Evolutionary conservation across 352 stramenopile genomes (phyloP), one percentile per base, ranked within the genome.

Genomic region (Phytophthora ohioensis): DNA sequence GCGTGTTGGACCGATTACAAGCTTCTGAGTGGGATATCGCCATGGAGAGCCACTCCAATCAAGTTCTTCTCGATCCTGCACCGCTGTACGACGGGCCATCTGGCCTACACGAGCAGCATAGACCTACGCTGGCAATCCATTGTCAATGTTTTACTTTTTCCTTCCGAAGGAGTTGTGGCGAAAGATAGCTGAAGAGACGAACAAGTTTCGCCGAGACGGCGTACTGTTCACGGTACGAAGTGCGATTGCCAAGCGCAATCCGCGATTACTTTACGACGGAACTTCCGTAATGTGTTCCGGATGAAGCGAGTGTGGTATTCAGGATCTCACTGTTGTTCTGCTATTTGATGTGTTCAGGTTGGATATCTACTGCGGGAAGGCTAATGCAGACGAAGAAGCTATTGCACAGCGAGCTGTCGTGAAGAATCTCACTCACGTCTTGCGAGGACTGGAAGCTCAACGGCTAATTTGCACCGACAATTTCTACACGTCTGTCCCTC

Each of bases 401-500:
- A 30, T 52, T 5, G 55, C 41, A 6, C 55, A 62, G 30, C 39
- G n/a, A 36, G 39, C 46, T 32, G 36, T 54, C 11, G 35, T 64
- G 2, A 57, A 57, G 5, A 64, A 55, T 39, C 8, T 64, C 2
- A 42, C 45, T 2, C 21, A 64, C 15, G 54, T 63, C 10, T 54
- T 70, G 2, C 27, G 34, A 31, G 46, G 48, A 2, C 46, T 60
- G 36, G n/a, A 42, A n/a, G 36, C 27, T 3, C 39, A 59, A 6
- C 48, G 59, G 3, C 43, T 60, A 5, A 45, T 60, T n/a, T 41
- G 59, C 59, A 1, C 21, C 21, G 39, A 59, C 39, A 67, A 67
- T 27, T 67, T 59, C 30, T 67, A 67, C 59, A 59, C 59, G 9
- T 67, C 48, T 5, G 0, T 59, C 1, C n/a, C 46, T 17, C 30